Conservation (phyloP, 116 monocot species). For the Cymodocea nodosa region DNA sequence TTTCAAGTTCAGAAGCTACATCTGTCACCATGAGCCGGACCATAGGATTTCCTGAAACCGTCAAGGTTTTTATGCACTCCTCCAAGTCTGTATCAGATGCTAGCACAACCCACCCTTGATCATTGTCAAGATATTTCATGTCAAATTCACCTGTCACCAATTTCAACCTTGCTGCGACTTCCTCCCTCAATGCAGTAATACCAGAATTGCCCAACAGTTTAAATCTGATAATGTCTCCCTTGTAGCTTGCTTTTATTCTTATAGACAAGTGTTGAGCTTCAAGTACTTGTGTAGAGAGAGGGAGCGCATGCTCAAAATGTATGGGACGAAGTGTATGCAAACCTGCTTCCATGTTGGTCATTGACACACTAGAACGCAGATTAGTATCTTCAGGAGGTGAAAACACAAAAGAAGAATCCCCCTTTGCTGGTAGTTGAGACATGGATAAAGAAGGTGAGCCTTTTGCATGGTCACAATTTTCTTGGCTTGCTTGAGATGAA, state of each 20-base stretch:
- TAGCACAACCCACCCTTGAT: slow-evolving; percentile 58
- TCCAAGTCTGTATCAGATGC: slow-evolving; percentile 50
- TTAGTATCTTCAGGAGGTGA: background rate
- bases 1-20: slow-evolving; percentile 18
- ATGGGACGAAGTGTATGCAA: background rate
- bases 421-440: slow-evolving; percentile 4
- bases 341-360: slow-evolving; percentile 2
- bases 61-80: slow-evolving; percentile 45
- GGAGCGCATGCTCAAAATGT: background rate
- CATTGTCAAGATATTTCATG: slow-evolving; percentile 54
- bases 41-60: slow-evolving; percentile 14
- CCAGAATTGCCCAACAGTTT: slow-evolving; percentile 17
- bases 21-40: slow-evolving; percentile 44
- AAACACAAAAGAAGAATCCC: background rate
- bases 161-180: slow-evolving; percentile 46
- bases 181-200: slow-evolving; percentile 22
- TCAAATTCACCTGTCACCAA: slow-evolving; percentile 42
- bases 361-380: background rate
- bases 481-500: slow-evolving; percentile 34
- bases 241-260: slow-evolving; percentile 63
- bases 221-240: slow-evolving; percentile 70
- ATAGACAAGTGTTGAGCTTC: slow-evolving; percentile 6
- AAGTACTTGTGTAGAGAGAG: background rate
- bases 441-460: slow-evolving; percentile 5
- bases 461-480: slow-evolving; percentile 4